Evolutionary conservation across 148 eudicot genomes (phyloP), one percentile per base, ranked within the genome.

Genomic region (Nepenthes gracilis): DNA sequence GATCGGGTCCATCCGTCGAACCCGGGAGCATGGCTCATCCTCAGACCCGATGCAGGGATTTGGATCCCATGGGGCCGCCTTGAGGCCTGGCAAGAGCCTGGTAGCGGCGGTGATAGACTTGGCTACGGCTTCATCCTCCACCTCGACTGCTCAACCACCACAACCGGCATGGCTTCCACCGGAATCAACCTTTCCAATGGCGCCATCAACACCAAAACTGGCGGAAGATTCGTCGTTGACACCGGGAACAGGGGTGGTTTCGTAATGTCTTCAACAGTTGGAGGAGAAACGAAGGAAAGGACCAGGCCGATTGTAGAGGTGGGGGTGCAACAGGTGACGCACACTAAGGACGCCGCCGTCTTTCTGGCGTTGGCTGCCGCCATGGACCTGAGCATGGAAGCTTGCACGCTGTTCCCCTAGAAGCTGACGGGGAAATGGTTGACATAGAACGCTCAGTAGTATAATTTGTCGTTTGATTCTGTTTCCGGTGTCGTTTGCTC

Each of bases 21-120:
- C 74, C 96, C 97, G 1, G 97, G 97, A 33, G 91, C 95, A 4
- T 90, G 97, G 97, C 87, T 90, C 59, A 85, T 90, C 67, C 81
- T 90, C 40, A 83, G 87, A 9, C 95, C 97, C 2, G 95, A 85
- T 10, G 84, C 81, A 9, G 66, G 71, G 12, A 90, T 92, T 0
- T 87, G 97, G 95, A 83, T 76, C 71, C 95, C 95, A 0, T 87
- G 95, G 97, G 95, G 89, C 34, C 78, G 97, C 1, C 85, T 90
- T 12, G 89, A 87, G 74, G 88, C 89, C 0, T 87, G 97, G 97
- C 60, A 83, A 0, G 89, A 87, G n/a, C 58, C 55, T 0, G 23
- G 23, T 23, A 47, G 73, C 1, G 56, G 67, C 2, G 37, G 65
- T 2, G 83, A 81, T 54, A 55, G 50, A 32, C 74, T 91, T 6